Percentiles rank a stretch among this genome's conserved stretches.
Conservation (phyloP, 345 rosid species). For the Rhizophora apiculata region DNA sequence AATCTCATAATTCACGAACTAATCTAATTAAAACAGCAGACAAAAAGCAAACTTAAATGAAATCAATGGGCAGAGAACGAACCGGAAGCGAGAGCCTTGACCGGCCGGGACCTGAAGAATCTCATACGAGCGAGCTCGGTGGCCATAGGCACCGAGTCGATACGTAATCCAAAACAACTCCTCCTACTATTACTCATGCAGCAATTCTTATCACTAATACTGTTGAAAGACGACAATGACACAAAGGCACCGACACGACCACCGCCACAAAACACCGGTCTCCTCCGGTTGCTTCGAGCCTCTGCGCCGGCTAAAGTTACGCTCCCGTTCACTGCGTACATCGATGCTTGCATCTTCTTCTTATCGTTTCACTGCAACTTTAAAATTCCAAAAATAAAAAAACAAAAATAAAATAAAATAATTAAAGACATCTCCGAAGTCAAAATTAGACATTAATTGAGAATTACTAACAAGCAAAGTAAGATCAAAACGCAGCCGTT, state of each 20-base stretch:
- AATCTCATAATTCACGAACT: too few relatives aligned
- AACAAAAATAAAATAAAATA: too few relatives aligned
- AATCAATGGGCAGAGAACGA: slow-evolving; percentile 13
- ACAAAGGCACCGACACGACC: not conserved
- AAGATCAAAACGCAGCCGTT: too few relatives aligned
- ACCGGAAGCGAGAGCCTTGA: slow-evolving; percentile 74
- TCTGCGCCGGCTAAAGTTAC: slow-evolving; percentile 27
- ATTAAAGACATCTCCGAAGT: too few relatives aligned
- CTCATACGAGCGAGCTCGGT: slow-evolving; percentile 57
- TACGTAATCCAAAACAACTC: slow-evolving; percentile 36
- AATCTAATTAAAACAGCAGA: too few relatives aligned
- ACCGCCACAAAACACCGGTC: slow-evolving; percentile 7
- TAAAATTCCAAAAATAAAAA: too few relatives aligned
- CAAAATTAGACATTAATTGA: too few relatives aligned
- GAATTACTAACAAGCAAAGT: too few relatives aligned
- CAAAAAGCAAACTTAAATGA: too few relatives aligned
- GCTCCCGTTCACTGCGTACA: slow-evolving; percentile 41
- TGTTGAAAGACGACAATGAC: slow-evolving; percentile 7
- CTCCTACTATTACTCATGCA: slow-evolving; percentile 25
- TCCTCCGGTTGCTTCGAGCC: slow-evolving; percentile 26
- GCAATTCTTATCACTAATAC: slow-evolving; percentile 8
- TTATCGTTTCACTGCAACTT: too few relatives aligned
- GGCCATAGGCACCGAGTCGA: slow-evolving; percentile 47
- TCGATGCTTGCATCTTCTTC: slow-evolving; percentile 47
- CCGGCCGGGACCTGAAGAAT: slow-evolving; percentile 36